Percentiles rank a stretch among this genome's conserved stretches.
Evolutionary conservation across 805 yeast species (phyloP).

Genomic region (Nakazawaea sp.): DNA sequence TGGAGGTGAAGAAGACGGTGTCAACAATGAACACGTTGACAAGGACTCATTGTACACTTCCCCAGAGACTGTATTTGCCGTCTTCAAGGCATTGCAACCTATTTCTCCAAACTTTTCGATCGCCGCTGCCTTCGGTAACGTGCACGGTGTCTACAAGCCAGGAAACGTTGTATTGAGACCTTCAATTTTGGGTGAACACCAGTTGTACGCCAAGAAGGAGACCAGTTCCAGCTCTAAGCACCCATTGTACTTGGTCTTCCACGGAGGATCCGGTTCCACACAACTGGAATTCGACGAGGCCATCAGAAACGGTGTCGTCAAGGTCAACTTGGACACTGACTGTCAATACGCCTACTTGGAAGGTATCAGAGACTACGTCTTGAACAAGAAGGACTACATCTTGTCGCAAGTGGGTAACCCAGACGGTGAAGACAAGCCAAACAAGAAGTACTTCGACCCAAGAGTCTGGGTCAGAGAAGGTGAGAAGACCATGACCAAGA

Average conservation of each 20-base stretch:
- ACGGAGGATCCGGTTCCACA: slow-evolving; percentile 99
- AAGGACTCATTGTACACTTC: slow-evolving; percentile 87
- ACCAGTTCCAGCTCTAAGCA: slow-evolving; percentile 41
- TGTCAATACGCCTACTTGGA: slow-evolving; percentile 95
- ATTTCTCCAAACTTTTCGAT: slow-evolving; percentile 97
- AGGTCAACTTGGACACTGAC: slow-evolving; percentile 99
- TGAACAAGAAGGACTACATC: slow-evolving; percentile 93
- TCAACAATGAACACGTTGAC: slow-evolving; percentile 91
- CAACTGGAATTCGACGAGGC: slow-evolving; percentile 88
- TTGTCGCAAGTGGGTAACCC: slow-evolving; percentile 94
- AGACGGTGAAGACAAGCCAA: slow-evolving; percentile 98
- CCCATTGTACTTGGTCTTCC: slow-evolving; percentile 97
- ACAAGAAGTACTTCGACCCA: slow-evolving; percentile 99
- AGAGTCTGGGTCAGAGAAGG: slow-evolving; percentile 99
- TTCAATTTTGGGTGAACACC: slow-evolving; percentile 92
- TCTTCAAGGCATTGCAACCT: slow-evolving; percentile 82
- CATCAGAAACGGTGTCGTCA: slow-evolving; percentile 90
- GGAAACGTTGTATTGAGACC: slow-evolving; percentile 96
- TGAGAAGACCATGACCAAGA: slow-evolving; percentile 93
- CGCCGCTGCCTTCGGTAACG: slow-evolving; percentile 99
- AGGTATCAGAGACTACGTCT: slow-evolving; percentile 97
- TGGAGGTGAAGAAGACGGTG: slow-evolving; percentile 99
- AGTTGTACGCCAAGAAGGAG: slow-evolving; percentile 74
- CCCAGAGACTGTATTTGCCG: slow-evolving; percentile 90
- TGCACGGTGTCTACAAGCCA: slow-evolving; percentile 99